A percentile compares a stretch with the other conserved stretches of the same genome.
phyloP scores from a whole-genome alignment of 2,329 filamentous ascomycete genomes.

The Colletotrichum cereale region DNA sequence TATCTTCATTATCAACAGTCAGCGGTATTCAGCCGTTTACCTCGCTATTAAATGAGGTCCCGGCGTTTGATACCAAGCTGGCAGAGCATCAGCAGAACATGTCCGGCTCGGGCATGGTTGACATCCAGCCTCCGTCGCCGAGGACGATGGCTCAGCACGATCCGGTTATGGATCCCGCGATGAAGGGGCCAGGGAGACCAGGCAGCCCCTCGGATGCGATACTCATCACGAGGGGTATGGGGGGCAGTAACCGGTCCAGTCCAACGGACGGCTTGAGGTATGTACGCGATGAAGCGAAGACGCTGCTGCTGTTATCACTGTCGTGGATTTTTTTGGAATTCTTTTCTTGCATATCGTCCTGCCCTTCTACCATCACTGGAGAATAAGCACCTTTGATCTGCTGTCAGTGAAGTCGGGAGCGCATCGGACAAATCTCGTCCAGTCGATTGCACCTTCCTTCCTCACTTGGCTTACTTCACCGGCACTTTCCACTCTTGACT shows the following conservation, averaged over 20 bases:
- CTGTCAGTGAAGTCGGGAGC: neutral
- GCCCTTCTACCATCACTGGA: neutral
- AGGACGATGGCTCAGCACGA: slow-evolving; percentile 38
- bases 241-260: slow-evolving; percentile 39
- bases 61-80: slow-evolving; percentile 53
- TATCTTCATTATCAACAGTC: slow-evolving; percentile 66
- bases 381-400: neutral
- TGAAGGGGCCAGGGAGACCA: slow-evolving; percentile 37
- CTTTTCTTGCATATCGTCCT: neutral
- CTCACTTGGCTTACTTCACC: neutral
- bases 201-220: slow-evolving; percentile 46
- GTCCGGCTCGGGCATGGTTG: slow-evolving; percentile 39
- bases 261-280: slow-evolving; percentile 40
- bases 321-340: too few species aligned
- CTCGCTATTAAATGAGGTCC: slow-evolving; percentile 53
- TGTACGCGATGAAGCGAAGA: slow-evolving; percentile 10
- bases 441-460: neutral
- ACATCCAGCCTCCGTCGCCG: slow-evolving; percentile 43
- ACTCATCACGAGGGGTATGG: slow-evolving; percentile 42
- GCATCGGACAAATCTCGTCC: neutral
- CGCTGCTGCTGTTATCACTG: neutral
- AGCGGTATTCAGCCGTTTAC: slow-evolving; percentile 55
- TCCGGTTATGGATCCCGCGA: slow-evolving; percentile 29
- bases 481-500: neutral
- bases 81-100: slow-evolving; percentile 42